phyloP scores from a whole-genome alignment of 345 rosid species.

The Murraya koenigii region DNA sequence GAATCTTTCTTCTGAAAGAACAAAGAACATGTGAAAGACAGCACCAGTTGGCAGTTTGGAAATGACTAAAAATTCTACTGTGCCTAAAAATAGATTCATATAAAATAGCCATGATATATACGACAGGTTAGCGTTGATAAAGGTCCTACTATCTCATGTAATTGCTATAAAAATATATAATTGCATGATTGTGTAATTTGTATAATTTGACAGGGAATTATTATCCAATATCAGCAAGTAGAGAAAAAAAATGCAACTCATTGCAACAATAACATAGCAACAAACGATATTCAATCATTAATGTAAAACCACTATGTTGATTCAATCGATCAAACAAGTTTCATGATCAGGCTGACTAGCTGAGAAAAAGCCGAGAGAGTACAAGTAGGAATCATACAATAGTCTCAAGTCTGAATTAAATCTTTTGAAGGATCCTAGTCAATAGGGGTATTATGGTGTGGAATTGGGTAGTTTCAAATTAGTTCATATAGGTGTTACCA shows the following conservation, averaged over 20 bases:
- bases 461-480: neutral
- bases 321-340: neutral
- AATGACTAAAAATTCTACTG: neutral
- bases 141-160: neutral
- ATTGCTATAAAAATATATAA: no score
- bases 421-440: neutral
- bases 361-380: neutral
- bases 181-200: neutral
- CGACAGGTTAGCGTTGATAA: neutral
- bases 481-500: neutral
- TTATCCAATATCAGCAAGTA: neutral
- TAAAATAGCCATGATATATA: neutral
- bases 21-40: no score
- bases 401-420: neutral
- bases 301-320: neutral
- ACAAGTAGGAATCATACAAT: neutral
- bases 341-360: neutral
- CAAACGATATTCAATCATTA: neutral
- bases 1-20: no score
- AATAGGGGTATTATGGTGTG: neutral
- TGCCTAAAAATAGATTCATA: neutral
- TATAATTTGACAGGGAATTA: neutral
- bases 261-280: neutral
- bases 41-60: neutral
- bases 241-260: neutral